Evolutionary conservation across 345 rosid species (phyloP), one percentile per base, ranked within the genome.

Genomic region (Anacardium occidentale): DNA sequence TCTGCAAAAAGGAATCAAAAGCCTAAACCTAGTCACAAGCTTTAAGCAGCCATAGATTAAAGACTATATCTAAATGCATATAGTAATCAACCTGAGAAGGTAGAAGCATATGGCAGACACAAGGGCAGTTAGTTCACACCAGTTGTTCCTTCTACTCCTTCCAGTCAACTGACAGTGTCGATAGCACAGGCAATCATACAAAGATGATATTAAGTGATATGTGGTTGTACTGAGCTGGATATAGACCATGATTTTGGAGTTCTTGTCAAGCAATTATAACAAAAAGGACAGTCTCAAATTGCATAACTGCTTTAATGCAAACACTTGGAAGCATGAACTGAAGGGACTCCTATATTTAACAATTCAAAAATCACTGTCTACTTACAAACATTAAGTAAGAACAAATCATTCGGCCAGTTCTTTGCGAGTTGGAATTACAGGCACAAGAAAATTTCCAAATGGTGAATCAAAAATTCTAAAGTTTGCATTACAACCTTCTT

Each of bases 391-490:
- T 2, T 15, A 50, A 29, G 25, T 3, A 70, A 55, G 26, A 45
- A 66, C 22, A 55, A 5, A 37, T 78, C 40, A 84, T 69, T 76
- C 81, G 24, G 75, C 44, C 24, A 88, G 70, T 66, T 88, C 90
- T 34, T 81, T 77, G 56, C 79, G 72, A 54, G 83, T 77, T 21
- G 89, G 93, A 67, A 88, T 37, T 26, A 80, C 85, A 9, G 90
- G 93, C 15, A 88, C 69, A n/a, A 88, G 79, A 75, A 80, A 83
- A 72, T 88, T 88, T n/a, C 85, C 85, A 62, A 59, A 83, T 45
- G 76, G 81, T 3, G 90, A 88, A 76, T 85, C 83, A 20, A 86
- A 75, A 64, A 70, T 82, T 78, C 68, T 80, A 45, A 70, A 88
- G 64, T 82, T 86, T 22, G 80, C 89, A 0, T 75, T 78, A 77